Percentiles rank a stretch among this genome's conserved stretches.
Evolutionary conservation across 1,284 basidiomycete genomes (phyloP).

Genomic region (Leccinum angustisporum): DNA sequence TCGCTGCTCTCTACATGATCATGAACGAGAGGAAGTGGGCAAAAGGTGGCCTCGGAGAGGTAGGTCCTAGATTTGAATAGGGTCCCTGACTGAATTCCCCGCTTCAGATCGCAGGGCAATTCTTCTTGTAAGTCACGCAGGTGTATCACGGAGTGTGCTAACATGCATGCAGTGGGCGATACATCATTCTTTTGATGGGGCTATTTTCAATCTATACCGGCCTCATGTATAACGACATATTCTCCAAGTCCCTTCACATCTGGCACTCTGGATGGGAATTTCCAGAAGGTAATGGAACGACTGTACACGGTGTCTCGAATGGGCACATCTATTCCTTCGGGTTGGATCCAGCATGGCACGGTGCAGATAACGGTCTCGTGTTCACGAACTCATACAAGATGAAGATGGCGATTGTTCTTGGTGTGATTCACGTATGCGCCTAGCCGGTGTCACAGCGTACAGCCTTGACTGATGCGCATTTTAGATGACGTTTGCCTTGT

Average conservation of each 20-base stretch:
- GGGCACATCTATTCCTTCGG: constrained; percentile 88
- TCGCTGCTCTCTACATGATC: constrained; percentile 84
- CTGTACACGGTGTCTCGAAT: constrained; percentile 53
- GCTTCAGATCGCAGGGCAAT: constrained; percentile 77
- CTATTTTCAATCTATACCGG: constrained; percentile 95
- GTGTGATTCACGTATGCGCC: constrained; percentile 87
- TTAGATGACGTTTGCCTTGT: constrained; percentile 98
- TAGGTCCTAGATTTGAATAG: constrained; percentile 34
- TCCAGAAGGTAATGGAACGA: constrained; percentile 47
- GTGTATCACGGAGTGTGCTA: constrained; percentile 16
- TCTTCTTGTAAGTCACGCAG: constrained; percentile 79
- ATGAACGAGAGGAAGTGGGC: constrained; percentile 79
- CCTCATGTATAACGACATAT: constrained; percentile 98
- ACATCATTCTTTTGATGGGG: constrained; percentile 98
- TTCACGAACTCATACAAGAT: constrained; percentile 99
- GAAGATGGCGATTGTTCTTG: constrained; percentile 99
- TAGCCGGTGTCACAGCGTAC: constrained; percentile 5
- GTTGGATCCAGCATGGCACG: constrained; percentile 95
- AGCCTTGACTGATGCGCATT: constrained; percentile 17
- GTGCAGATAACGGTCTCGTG: constrained; percentile 86
- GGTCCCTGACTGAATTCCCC: constrained; percentile 16
- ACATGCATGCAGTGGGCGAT: constrained; percentile 72
- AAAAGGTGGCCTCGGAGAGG: constrained; percentile 79
- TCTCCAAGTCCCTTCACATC: constrained; percentile 89
- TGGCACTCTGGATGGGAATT: constrained; percentile 91